Base-by-base conservation (phyloP, 75 land plant genomes). In the Larix kaempferi region DNA sequence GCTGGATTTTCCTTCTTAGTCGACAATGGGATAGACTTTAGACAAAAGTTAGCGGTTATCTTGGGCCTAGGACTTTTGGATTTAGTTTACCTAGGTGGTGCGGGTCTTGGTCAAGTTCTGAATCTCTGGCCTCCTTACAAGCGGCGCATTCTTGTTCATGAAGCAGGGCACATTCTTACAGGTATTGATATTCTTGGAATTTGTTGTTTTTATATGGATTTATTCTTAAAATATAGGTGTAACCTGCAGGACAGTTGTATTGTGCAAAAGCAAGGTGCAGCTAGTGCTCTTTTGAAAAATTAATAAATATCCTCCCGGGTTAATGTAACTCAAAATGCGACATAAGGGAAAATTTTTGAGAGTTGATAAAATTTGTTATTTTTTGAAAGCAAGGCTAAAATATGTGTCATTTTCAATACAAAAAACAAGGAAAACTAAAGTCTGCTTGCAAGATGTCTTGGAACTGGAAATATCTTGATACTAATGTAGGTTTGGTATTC, bases 101-200 rank as follows among this genome's bases (percentile, higher is more conserved):
- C 77, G 12, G 91, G 96, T 65, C 79, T 94, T 82, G 96, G 88
- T 56, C 94, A 91, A 64, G 84, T 94, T 2, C 82, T 86, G 23
- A 86, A 89, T 67, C 83, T 87, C 27, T 95, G 98, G 98, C 96
- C 96, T 71, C 97, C 97, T 59, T 84, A 87, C 73, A 93, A 78
- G 78, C 86, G 89, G 13, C 88, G 96, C n/a, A 78, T 95, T 67
- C 82, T 95, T 49, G 94, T 94, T 74, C 98, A 95, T 86, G 98
- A 95, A 87, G 98, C 98, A 64, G 98, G 98, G 10, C 98, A 95
- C 83, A 86, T 95, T 61, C 85, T 95, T 56, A 88, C 86, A 58
- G 98, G 98, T 93, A 74, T 39, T 6, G 15, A 57, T 22, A n/a
- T 39, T 33, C 22, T n/a, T 21, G 12, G 41, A n/a, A 21, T 7